These are phyloP conservation scores for Chaetomidium leptoderma DNA, from an alignment of 495 filamentous ascomycete genomes.

Conservation along the genomic window DNA sequence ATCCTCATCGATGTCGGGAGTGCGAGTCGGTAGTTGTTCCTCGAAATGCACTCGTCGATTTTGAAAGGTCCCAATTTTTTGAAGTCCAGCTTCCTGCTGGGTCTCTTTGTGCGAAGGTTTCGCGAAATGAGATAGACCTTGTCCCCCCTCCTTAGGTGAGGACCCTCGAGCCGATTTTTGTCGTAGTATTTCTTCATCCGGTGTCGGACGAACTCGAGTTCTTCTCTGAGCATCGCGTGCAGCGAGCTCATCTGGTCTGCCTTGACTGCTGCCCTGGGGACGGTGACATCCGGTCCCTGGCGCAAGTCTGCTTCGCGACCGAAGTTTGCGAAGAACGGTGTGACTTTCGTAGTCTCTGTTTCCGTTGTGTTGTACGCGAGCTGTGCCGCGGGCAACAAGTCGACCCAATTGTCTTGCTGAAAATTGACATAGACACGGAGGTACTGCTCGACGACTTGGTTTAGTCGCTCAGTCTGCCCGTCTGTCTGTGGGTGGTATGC, in stretches of 20 bases:
- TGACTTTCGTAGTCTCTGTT: background rate
- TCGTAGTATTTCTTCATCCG: constrained; percentile 3
- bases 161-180: constrained; percentile 7
- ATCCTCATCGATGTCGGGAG: background rate
- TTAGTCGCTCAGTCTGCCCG: constrained; percentile 4
- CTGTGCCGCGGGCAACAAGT: too few relatives aligned
- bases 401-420: too few relatives aligned
- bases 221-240: background rate
- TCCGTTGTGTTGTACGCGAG: background rate
- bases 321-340: background rate
- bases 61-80: background rate
- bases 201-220: background rate
- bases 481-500: constrained; percentile 11
- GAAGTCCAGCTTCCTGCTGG: background rate
- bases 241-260: background rate
- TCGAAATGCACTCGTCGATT: background rate
- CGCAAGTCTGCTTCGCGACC: background rate
- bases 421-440: too few relatives aligned
- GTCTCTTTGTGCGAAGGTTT: constrained; percentile 1
- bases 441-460: constrained; percentile 8
- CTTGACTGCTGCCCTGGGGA: background rate
- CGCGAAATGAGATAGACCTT: constrained; percentile 5
- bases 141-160: constrained; percentile 1
- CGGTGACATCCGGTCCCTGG: background rate
- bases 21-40: background rate